These are phyloP conservation scores for Jasminum sambac DNA, from an alignment of 257 asterid genomes.

Conservation along the genomic window DNA sequence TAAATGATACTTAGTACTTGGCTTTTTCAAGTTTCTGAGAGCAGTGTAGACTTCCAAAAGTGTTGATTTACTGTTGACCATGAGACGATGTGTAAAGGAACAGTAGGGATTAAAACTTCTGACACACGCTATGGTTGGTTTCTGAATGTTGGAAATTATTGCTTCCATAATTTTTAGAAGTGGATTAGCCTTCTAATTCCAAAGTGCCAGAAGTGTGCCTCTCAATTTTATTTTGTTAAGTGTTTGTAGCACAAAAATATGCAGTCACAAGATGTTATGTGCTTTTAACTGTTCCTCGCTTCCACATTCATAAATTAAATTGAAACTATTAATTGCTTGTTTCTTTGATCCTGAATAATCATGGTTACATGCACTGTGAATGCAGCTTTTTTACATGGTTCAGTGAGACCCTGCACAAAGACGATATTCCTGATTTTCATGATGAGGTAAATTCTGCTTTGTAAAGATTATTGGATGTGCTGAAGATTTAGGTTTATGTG, in stretches of 20 bases:
- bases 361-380: background rate
- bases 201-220: background rate
- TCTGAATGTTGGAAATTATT: background rate
- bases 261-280: too few species aligned
- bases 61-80: too few species aligned
- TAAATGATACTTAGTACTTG: too few species aligned
- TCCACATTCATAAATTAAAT: background rate
- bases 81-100: too few species aligned
- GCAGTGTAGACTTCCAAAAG: too few species aligned
- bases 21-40: too few species aligned
- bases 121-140: too few species aligned
- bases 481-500: constrained; percentile 1
- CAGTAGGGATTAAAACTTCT: too few species aligned
- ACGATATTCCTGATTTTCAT: constrained; percentile 69
- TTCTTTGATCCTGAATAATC: background rate
- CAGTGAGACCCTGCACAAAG: constrained; percentile 54
- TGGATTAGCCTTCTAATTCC: background rate
- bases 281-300: background rate
- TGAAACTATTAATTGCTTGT: background rate
- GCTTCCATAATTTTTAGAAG: background rate
- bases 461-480: background rate
- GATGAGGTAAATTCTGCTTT: constrained; percentile 61
- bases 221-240: background rate
- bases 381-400: constrained; percentile 96
- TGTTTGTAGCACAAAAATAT: too few species aligned